Base-by-base conservation (phyloP, 192 early-diverging fungal genomes). In the Irineochytrium annulatum region DNA sequence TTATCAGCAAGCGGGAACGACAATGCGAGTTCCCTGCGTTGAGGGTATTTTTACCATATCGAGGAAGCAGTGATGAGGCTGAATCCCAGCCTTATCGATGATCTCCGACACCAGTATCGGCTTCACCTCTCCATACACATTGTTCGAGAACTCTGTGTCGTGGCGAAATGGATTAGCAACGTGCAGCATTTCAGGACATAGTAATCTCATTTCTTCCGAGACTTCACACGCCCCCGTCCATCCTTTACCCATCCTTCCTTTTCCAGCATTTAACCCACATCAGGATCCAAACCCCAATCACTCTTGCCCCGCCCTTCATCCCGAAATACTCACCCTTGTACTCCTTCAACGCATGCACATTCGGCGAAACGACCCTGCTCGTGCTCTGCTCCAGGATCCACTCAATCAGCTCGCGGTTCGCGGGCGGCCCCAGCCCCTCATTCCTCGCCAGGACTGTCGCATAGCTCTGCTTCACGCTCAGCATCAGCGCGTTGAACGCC, bases 81-180 rank as follows among this genome's bases (percentile, higher is more conserved):
- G 68, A 28, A 98, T 72, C 8, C 73, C 69, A 1, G 90, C 83
- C 52, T 81, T 67, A 16, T 26, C 58, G 56, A 97, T 93, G 27
- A 99, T 76, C 53, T 94, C 89, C 54, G 81, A 81, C 35, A 95
- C 87, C 59, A 99, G 73, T 29, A 78, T 81, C 27, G 84, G 83
- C 55, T 88, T 85, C 59, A 99, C 86, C 73, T 99, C 96, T 43
- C 96, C 96, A 71, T 99, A 99, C 20, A 98, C 95, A 67, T 91
- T 91, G 67, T 95, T 92, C 17, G 91, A 91, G 61, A 93, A 93
- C 37, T 83, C 87, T 80, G 58, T 34, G 8, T 28, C 17, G 54
- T 34, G 13, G 13, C 22, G 3, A 16, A 28, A 32, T 3, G 11
- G 31, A 4, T 2, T 20, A 56, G n/a, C 11, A 8, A 34, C n/a